Conservation (phyloP, 768 basidiomycete genomes). For the Tulasnella sp. region DNA sequence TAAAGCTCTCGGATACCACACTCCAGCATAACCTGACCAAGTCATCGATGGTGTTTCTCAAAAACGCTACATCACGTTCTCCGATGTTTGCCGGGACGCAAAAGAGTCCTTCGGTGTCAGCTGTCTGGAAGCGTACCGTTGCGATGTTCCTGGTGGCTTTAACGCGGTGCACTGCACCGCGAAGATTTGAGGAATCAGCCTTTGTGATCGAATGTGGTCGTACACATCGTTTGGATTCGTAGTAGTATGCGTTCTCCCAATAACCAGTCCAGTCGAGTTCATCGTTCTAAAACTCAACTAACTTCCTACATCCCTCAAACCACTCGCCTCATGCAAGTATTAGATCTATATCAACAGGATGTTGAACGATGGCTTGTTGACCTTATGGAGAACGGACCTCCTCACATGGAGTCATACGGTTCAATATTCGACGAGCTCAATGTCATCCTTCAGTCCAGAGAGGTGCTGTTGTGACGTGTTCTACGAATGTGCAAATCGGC, state of each 20-base stretch:
- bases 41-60: too few species aligned
- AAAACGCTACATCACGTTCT: too few species aligned
- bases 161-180: too few species aligned
- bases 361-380: background rate
- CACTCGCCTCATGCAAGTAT: background rate
- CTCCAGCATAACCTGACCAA: too few species aligned
- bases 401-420: background rate
- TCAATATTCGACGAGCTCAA: background rate
- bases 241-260: background rate
- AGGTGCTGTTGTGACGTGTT: background rate
- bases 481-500: background rate
- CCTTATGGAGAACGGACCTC: background rate
- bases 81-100: too few species aligned
- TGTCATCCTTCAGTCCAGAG: background rate
- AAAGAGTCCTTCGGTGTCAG: too few species aligned
- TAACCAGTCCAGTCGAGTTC: background rate
- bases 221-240: too few species aligned
- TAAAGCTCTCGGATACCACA: too few species aligned
- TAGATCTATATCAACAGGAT: background rate
- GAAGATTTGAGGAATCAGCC: too few species aligned
- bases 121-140: too few species aligned
- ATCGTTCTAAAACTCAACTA: background rate
- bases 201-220: too few species aligned
- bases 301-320: background rate
- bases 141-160: too few species aligned